Evolutionary conservation across 495 filamentous ascomycete genomes (phyloP).

Genomic region (Aspergillus cavernicola): DNA sequence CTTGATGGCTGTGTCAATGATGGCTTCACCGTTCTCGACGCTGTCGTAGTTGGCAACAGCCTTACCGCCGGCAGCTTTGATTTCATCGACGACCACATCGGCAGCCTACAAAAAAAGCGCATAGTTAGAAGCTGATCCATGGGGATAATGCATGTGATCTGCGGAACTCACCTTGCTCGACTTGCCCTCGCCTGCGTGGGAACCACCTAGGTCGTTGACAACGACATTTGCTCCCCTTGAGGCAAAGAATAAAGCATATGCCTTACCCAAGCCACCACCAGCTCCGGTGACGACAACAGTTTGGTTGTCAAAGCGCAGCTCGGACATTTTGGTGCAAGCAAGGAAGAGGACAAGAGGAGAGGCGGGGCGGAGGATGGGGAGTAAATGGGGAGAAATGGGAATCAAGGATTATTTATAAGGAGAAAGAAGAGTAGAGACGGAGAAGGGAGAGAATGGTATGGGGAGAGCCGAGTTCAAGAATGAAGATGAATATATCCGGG

Average conservation of each 20-base stretch:
- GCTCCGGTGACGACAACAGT: slow-evolving; percentile 96
- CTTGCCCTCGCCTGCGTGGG: slow-evolving; percentile 90
- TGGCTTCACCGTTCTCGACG: slow-evolving; percentile 89
- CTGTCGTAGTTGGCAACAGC: slow-evolving; percentile 98
- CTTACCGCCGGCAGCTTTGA: slow-evolving; percentile 87
- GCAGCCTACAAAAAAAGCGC: slow-evolving; percentile 59
- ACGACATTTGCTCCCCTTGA: slow-evolving; percentile 93
- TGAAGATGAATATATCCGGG: slow-evolving; percentile 21
- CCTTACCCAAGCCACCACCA: slow-evolving; percentile 89
- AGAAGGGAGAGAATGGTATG: neutral
- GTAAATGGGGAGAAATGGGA: slow-evolving; percentile 14
- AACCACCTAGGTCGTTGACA: slow-evolving; percentile 93
- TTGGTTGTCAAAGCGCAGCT: slow-evolving; percentile 92
- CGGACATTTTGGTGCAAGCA: slow-evolving; percentile 55
- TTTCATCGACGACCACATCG: slow-evolving; percentile 94
- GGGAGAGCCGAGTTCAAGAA: slow-evolving; percentile 30
- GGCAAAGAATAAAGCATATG: slow-evolving; percentile 88
- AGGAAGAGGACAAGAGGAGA: slow-evolving; percentile 14
- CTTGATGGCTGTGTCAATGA: slow-evolving; percentile 95
- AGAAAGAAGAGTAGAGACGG: neutral
- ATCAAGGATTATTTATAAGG: slow-evolving; percentile 1
- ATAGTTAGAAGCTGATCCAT: slow-evolving; percentile 18
- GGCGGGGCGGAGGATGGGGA: neutral
- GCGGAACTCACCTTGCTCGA: slow-evolving; percentile 66
- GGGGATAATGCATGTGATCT: neutral